These are phyloP conservation scores for Kockiozyma suomiensis DNA, from an alignment of 805 yeast species.

Conservation along the genomic window DNA sequence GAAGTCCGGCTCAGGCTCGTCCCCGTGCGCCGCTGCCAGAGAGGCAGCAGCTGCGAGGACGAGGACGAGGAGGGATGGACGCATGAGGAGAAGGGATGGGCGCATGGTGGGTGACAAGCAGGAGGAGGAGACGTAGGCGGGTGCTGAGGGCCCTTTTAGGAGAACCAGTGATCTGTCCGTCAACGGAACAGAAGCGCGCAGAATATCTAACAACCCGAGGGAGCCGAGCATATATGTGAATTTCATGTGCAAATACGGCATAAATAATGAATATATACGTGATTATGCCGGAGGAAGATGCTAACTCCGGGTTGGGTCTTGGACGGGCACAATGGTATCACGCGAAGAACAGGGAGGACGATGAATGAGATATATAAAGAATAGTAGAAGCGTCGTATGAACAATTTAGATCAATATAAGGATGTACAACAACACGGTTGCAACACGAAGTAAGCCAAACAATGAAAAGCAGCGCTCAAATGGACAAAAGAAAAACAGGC, in stretches of 20 bases:
- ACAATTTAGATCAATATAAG: too few relatives aligned
- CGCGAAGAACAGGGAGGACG: too few relatives aligned
- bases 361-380: too few relatives aligned
- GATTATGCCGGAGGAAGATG: not conserved
- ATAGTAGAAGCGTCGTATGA: too few relatives aligned
- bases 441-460: too few relatives aligned
- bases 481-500: too few relatives aligned
- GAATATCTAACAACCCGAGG: conserved; percentile 1
- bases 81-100: conserved; percentile 3
- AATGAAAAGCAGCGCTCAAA: too few relatives aligned
- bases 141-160: not conserved
- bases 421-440: too few relatives aligned
- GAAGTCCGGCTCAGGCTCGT: conserved; percentile 12
- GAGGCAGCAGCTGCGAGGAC: conserved; percentile 9
- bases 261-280: not conserved
- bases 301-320: too few relatives aligned
- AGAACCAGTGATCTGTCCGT: not conserved
- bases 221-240: conserved; percentile 3
- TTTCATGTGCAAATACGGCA: not conserved
- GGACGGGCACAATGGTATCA: too few relatives aligned
- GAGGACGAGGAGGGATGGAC: conserved; percentile 3
- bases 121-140: not conserved
- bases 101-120: not conserved
- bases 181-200: conserved; percentile 12
- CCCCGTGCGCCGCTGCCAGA: conserved; percentile 19